Conservation (phyloP, 169 alveolate species). For the Cryptosporidium bovis region DNA sequence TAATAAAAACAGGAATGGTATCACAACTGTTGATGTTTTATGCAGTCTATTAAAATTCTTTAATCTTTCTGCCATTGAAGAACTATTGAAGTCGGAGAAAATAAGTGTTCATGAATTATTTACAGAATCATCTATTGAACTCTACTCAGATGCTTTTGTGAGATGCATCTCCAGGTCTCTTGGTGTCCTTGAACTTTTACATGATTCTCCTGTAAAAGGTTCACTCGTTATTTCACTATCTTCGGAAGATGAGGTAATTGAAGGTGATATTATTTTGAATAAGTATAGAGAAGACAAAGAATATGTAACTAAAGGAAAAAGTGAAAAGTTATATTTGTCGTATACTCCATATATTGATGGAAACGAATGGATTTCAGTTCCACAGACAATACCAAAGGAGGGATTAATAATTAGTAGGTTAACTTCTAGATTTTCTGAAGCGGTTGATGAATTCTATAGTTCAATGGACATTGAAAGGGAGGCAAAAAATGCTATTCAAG, state of each 20-base stretch:
- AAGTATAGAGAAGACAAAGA: background rate
- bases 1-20: slow-evolving; percentile 12
- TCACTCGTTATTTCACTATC: background rate
- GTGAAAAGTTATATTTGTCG: slow-evolving; percentile 22
- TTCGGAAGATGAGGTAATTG: slow-evolving; percentile 34
- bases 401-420: slow-evolving; percentile 52
- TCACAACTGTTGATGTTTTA: slow-evolving; percentile 28
- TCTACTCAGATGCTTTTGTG: slow-evolving; percentile 17
- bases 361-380: slow-evolving; percentile 44
- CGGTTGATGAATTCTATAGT: slow-evolving; percentile 72
- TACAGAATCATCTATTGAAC: slow-evolving; percentile 21
- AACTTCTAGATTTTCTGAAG: slow-evolving; percentile 22
- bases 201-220: slow-evolving; percentile 6
- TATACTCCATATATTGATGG: slow-evolving; percentile 58
- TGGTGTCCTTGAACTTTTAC: background rate
- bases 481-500: slow-evolving; percentile 20
- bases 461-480: slow-evolving; percentile 61
- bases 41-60: slow-evolving; percentile 21
- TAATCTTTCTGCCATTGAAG: slow-evolving; percentile 28
- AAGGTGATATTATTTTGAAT: slow-evolving; percentile 15
- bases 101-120: slow-evolving; percentile 12
- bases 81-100: slow-evolving; percentile 22
- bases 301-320: background rate
- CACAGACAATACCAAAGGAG: slow-evolving; percentile 49
- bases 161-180: slow-evolving; percentile 20